Conservation (phyloP, 73 alveolate genomes). For the Urostyla sp. region DNA sequence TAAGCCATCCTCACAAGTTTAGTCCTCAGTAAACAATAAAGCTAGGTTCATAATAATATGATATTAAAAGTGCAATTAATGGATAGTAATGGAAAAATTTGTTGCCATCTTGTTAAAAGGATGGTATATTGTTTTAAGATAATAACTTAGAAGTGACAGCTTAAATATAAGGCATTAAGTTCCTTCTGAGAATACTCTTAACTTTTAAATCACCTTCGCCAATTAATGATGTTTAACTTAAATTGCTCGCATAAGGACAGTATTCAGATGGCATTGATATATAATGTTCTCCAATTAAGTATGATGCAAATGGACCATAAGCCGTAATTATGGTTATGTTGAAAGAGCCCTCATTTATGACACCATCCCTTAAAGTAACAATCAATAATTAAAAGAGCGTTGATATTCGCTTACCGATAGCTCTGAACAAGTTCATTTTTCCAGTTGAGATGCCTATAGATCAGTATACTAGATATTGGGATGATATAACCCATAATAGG, state of each 20-base stretch:
- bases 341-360: not conserved
- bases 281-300: constrained; percentile 45
- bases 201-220: constrained; percentile 34
- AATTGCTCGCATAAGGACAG: not conserved
- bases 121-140: constrained; percentile 58
- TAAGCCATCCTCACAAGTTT: constrained; percentile 49
- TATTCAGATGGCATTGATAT: constrained; percentile 18
- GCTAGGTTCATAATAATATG: constrained; percentile 13
- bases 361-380: constrained; percentile 46
- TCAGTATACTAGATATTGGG: constrained; percentile 52
- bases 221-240: constrained; percentile 35
- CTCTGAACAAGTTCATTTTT: constrained; percentile 59
- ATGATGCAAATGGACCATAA: constrained; percentile 41
- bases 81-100: constrained; percentile 57
- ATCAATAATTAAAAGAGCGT: not conserved
- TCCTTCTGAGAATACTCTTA: constrained; percentile 46
- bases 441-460: constrained; percentile 71
- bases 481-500: constrained; percentile 56
- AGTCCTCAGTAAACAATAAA: constrained; percentile 53
- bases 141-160: constrained; percentile 2
- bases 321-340: constrained; percentile 49
- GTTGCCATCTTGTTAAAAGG: constrained; percentile 53
- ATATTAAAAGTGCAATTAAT: not conserved
- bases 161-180: constrained; percentile 31
- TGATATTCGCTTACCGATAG: constrained; percentile 61